Base-by-base conservation (phyloP, 192 early-diverging fungal species). In the Backusella luteola region DNA sequence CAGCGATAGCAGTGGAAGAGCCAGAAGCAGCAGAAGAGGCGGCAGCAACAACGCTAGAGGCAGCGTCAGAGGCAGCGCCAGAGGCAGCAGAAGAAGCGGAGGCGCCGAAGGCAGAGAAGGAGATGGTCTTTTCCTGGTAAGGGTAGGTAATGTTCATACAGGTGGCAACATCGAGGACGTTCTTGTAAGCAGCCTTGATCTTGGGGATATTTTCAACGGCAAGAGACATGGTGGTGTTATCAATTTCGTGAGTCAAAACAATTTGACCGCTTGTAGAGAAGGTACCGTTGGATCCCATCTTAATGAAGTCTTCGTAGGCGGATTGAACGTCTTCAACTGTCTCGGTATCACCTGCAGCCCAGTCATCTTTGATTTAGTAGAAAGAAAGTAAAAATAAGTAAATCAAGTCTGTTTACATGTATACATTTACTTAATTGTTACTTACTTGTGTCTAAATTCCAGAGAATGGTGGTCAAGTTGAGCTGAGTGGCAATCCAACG, bases 401-500 rank as follows among this genome's bases (percentile, higher is more conserved):
- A 38, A 2, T 38, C 11, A 11, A 38, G 7, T 38, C 8, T 38
- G 38, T 38, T 38, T 38, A 39, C 11, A 39, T 39, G 11, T 39
- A 11, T 39, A 39, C 11, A 11, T 39, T 11, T 39, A 39, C 11
- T 39, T 39, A 3, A 11, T 39, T 39, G 11, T 39, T 39, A 11
- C 38, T 39, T 39, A 39, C 38, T 68, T 5, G 81, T 82, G 35
- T 82, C 81, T 7, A 82, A 53, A 39, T 82, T 75, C 81, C 81
- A 82, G 35, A 82, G 69, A 38, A 82, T 75, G n/a, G 81, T 74
- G 56, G 81, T 82, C 63, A 78, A 67, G 41, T 76, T 76, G 66
- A 91, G 75, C 46, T 88, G 86, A 26, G 76, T 67, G 7, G 86
- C 83, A 76, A 91, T 87, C 69, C 73, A 71, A 34, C 90, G 83